Base-by-base conservation (phyloP, 805 yeast genomes). In the Sporopachydermia lactativora region DNA sequence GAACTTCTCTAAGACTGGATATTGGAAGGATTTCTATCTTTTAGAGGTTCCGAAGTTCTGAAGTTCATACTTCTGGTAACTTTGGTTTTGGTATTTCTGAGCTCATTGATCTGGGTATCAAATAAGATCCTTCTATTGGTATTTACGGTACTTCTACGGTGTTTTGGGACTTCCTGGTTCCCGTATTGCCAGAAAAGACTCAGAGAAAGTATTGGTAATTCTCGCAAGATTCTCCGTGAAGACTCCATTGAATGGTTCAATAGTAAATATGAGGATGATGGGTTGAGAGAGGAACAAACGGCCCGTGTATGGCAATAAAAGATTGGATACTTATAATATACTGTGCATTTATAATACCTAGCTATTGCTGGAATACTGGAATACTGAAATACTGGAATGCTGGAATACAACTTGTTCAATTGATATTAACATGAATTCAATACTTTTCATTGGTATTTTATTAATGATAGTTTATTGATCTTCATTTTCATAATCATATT, bases 71-170 rank as follows among this genome's bases (percentile, higher is more conserved):
- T n/a, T n/a, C n/a, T n/a, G n/a, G n/a, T 75, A 92, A 92, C 96
- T 92, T 92, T 64, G 98, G 98, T 77, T 92, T 92, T 81, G 98
- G 98, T 81, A 80, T 92, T 67, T 81, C 82, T 59, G 98, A 92
- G 79, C 98, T 92, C 80, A 92, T 92, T 62, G 98, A 92, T 71
- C 80, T 92, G 70, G 98, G 98, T 78, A 92, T 92, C 81, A 92
- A 92, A 78, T 92, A 92, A 76, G 98, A 92, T 72, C 98, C 98
- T 71, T 77, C 83, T 65, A 92, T 92, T 64, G 97, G 97, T 70
- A 92, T 92, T 68, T 92, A 89, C 92, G 98, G 98, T 81, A 92
- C 74, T 92, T 92, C 84, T 92, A 88, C 88, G 86, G 92, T 65
- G 96, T 89, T 65, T 74, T 92, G 75, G 96, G 96, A 70, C 89